Conservation (phyloP, 768 basidiomycete genomes). For the Cubamyces sp. region DNA sequence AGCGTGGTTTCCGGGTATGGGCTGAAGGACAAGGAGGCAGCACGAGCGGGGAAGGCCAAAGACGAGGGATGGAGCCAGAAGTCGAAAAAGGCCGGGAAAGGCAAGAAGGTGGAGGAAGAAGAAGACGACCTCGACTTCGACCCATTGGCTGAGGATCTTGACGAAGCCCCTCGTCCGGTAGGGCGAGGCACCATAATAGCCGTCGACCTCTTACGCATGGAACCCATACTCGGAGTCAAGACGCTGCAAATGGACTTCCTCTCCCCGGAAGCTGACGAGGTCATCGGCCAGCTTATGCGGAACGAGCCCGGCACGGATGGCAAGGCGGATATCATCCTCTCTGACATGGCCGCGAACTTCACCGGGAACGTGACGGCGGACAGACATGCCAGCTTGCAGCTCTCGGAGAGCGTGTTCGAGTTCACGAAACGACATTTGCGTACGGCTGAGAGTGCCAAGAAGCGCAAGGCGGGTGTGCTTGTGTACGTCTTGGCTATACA, state of each 20-base stretch:
- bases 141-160: background rate
- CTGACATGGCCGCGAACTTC: conserved; percentile 89
- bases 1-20: background rate
- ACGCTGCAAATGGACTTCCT: conserved; percentile 83
- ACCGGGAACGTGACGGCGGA: conserved; percentile 74
- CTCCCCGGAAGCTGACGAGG: conserved; percentile 47
- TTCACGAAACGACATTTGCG: conserved; percentile 65
- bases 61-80: background rate
- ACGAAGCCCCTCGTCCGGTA: background rate
- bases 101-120: background rate
- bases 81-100: background rate
- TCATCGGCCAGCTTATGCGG: conserved; percentile 47
- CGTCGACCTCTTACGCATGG: conserved; percentile 78
- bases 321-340: conserved; percentile 80
- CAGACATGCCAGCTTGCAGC: conserved; percentile 66
- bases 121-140: conserved; percentile 13
- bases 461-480: conserved; percentile 53
- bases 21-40: background rate
- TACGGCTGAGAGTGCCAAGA: conserved; percentile 46
- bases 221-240: conserved; percentile 72
- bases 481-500: conserved; percentile 48
- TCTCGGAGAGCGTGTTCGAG: conserved; percentile 72
- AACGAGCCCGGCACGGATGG: conserved; percentile 37
- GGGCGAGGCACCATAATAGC: conserved; percentile 65
- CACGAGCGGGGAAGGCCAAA: background rate